Base-by-base conservation (phyloP, 371 early-diverging fungal genomes). In the Rhizopus sp. region DNA sequence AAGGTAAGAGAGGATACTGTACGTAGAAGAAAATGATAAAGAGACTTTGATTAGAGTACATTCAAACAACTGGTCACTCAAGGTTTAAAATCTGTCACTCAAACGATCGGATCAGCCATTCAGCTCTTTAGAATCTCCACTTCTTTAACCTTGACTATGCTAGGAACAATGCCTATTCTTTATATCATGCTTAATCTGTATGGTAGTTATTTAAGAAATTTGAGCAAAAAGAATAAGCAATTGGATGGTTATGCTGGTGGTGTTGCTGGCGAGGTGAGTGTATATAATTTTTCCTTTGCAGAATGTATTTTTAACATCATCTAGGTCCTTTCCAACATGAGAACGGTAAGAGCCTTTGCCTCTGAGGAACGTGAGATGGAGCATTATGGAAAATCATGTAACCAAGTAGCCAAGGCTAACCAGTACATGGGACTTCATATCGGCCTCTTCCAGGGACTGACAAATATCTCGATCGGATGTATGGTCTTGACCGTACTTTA, bases 371-470 rank as follows among this genome's bases (percentile, higher is more conserved):
- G 76, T 13, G 93, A 92, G 59, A 65, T 81, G 58, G 73, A 69
- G n/a, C 72, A 79, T 54, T 90, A 88, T 55, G 59, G 66, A 15
- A 60, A 69, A 6, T 82, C 84, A 5, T 80, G 83, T 29, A 53
- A 44, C 3, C 59, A 65, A 10, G 78, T 83, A 5, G 69, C 85
- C 4, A 53, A 55, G 0, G 33, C 77, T 7, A 85, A 81, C 53
- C 68, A 61, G 30, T 50, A 71, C 3, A 77, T 91, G 46, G 93
- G 92, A 3, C 67, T 88, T 45, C 91, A 93, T 60, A 88, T 91
- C 66, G 93, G 92, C 7, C 54, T 86, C 4, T 93, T 93, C 68
- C 92, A 89, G 77, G 88, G 84, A 0, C 51, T 92, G 59, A 89
- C 90, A 3, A 87, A 86, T 60, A 60, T 83, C 3, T 81, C 88